Base-by-base conservation (phyloP, 2,329 filamentous ascomycete species). In the Epichloe baconii region DNA sequence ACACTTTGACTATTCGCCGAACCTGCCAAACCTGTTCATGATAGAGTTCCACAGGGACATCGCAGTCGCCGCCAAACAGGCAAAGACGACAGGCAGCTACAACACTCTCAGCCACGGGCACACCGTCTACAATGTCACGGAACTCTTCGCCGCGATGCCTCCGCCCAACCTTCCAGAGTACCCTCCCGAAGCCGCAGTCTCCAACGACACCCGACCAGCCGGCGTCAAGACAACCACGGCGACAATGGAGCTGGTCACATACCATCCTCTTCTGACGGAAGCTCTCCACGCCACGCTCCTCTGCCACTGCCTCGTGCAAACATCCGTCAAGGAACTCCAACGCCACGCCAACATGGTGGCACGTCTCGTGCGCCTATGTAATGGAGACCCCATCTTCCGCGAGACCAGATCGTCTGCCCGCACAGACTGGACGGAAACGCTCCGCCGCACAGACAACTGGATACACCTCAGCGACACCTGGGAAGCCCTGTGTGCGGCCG, bases 341-440 rank as follows among this genome's bases (percentile, higher is more conserved):
- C 85, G 87, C 37, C 86, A 93, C 62, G 86, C 86, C 0, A 77
- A 88, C 69, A 93, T 90, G 77, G 87, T 85, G 4, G 85, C 87
- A 15, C 81, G 87, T 5, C 74, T 93, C 2, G 76, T 80, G 4
- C 78, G 86, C 19, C 75, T 93, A 23, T 82, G 80, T 47, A 85
- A 93, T 59, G 87, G 86, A 4, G 90, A 88, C 58, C 88, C 88
- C 0, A 78, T 91, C 47, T 91, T 94, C 62, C 81, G 89, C 56
- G 75, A 82, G 0, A 81, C 83, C 23, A 75, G 84, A 47, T 85
- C 80, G 3, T 82, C 85, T 1, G 82, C 85, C 2, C 80, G 86
- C 48, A 78, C 83, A 3, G 88, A 94, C 66, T 94, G 87, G 87
- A 79, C 84, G 46, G 85, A 91, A 65, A 74, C 91, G 0, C 65